Evolutionary conservation across 345 rosid genomes (phyloP).

Genomic region (Gossypioides kirkii): DNA sequence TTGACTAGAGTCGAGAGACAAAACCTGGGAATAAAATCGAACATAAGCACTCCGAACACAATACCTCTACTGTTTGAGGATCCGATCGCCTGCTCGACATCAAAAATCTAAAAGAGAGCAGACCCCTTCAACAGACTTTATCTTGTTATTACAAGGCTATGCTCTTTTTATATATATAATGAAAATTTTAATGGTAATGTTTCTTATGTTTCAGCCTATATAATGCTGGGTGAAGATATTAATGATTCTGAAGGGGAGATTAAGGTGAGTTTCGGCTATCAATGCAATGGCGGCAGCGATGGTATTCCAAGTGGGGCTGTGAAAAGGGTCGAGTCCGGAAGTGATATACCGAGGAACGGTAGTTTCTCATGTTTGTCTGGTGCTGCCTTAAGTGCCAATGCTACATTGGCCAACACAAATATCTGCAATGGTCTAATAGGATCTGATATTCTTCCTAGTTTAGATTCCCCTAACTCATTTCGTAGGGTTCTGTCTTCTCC

Average conservation of each 20-base stretch:
- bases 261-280: conserved; percentile 87
- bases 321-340: conserved; percentile 29
- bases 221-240: conserved; percentile 38
- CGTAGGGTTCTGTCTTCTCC: conserved; percentile 76
- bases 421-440: conserved; percentile 89
- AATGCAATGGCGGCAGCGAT: conserved; percentile 37
- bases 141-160: not conserved
- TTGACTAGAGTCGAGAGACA: too few relatives aligned
- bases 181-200: not conserved
- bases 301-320: conserved; percentile 25
- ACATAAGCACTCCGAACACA: too few relatives aligned
- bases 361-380: conserved; percentile 92
- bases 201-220: conserved; percentile 27
- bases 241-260: conserved; percentile 59
- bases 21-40: too few relatives aligned
- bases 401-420: conserved; percentile 88
- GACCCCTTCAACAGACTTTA: not conserved
- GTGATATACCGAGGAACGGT: conserved; percentile 47
- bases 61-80: too few relatives aligned
- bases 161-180: not conserved
- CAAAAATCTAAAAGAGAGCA: too few relatives aligned
- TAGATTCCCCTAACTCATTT: conserved; percentile 86
- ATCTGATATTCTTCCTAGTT: conserved; percentile 75
- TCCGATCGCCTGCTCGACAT: too few relatives aligned
- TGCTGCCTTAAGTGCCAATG: conserved; percentile 92